Evolutionary conservation across 345 rosid genomes (phyloP).

Genomic region (Dipteronia sinensis): DNA sequence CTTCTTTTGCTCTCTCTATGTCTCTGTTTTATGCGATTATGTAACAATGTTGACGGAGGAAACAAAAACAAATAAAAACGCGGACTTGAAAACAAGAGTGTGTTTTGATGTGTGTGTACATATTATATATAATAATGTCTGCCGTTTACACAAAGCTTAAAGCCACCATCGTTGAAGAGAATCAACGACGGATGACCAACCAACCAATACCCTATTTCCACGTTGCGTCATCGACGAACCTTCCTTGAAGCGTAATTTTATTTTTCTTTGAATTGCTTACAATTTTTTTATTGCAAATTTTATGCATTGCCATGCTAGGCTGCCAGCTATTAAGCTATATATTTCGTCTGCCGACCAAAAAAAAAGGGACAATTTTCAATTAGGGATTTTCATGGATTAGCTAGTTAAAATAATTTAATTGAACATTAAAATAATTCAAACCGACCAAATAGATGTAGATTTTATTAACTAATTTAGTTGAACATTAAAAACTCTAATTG

Average conservation of each 20-base stretch:
- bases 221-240: background rate
- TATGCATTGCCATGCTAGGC: background rate
- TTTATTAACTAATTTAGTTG: too few species aligned
- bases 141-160: constrained; percentile 13
- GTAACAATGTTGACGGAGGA: background rate
- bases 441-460: too few species aligned
- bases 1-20: background rate
- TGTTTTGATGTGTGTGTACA: too few species aligned
- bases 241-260: background rate
- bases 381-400: too few species aligned
- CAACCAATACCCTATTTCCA: constrained; percentile 22
- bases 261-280: too few species aligned
- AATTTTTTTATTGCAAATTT: background rate
- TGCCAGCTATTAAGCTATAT: background rate
- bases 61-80: background rate
- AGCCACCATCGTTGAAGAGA: constrained; percentile 14
- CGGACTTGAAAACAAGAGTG: background rate
- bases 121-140: background rate
- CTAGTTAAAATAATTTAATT: too few species aligned
- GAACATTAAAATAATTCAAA: background rate
- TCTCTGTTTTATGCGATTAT: background rate
- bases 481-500: background rate
- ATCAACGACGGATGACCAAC: constrained; percentile 15
- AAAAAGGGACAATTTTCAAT: too few species aligned
- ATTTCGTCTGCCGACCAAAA: too few species aligned